Conservation (phyloP, 2,329 filamentous ascomycete species). For the Lachnellula subtilissima region DNA sequence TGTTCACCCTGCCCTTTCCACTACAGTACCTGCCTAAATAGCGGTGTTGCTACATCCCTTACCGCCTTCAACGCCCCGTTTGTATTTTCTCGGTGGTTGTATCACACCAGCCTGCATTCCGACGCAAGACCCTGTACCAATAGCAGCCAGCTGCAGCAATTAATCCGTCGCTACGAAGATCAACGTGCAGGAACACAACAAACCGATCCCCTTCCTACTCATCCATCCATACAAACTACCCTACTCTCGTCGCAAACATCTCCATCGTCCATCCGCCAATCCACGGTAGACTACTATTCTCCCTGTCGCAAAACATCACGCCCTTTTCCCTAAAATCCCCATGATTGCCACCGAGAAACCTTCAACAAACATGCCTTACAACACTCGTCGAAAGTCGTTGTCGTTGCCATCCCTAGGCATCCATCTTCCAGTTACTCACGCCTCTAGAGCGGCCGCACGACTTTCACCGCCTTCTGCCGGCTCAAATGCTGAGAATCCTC, state of each 20-base stretch:
- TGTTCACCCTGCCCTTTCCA: background rate
- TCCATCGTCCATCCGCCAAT: conserved; percentile 1
- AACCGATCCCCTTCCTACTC: conserved; percentile 9
- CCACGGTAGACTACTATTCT: background rate
- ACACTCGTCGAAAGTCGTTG: conserved; percentile 92
- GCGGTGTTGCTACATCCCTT: conserved; percentile 12
- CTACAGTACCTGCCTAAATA: conserved; percentile 7
- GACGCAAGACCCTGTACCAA: conserved; percentile 21
- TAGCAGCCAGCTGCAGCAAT: conserved; percentile 14
- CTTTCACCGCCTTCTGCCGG: conserved; percentile 33
- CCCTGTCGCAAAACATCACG: background rate
- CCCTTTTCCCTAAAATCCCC: background rate
- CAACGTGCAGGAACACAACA: conserved; percentile 31
- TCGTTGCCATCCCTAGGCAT: conserved; percentile 91
- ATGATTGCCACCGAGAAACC: conserved; percentile 15
- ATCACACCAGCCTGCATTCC: conserved; percentile 27
- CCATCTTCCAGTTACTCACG: conserved; percentile 67
- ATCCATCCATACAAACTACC: conserved; percentile 8
- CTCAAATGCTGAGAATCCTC: conserved; percentile 35
- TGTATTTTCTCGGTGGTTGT: conserved; percentile 6
- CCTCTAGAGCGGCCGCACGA: conserved; percentile 48
- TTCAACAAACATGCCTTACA: conserved; percentile 72
- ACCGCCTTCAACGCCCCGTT: conserved; percentile 9
- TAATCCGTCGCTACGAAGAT: conserved; percentile 27
- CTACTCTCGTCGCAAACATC: conserved; percentile 11